Conservation (phyloP, 2,329 filamentous ascomycete species). For the Immersiporthe knoxdaviesiana region DNA sequence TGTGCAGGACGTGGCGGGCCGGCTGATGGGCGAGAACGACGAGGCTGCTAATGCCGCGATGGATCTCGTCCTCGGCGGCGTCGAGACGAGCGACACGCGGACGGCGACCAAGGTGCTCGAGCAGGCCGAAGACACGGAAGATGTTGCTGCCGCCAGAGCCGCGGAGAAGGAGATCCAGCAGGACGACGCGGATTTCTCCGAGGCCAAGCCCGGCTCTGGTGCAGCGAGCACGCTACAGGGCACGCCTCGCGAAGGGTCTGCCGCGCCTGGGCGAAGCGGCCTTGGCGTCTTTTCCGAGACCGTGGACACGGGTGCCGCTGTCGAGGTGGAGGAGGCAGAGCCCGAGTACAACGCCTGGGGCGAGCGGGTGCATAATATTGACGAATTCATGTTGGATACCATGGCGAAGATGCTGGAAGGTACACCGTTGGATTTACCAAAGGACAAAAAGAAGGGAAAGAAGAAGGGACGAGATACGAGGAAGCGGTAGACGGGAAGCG, state of each 20-base stretch:
- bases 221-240: conserved; percentile 55
- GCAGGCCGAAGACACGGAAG: conserved; percentile 89
- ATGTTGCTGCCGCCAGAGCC: conserved; percentile 82
- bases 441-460: conserved; percentile 66
- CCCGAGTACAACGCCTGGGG: conserved; percentile 64
- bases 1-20: conserved; percentile 70
- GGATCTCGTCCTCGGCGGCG: conserved; percentile 77
- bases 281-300: conserved; percentile 43
- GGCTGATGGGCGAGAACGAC: conserved; percentile 61
- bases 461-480: conserved; percentile 61
- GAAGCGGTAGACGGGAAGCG: conserved; percentile 45
- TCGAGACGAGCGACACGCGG: conserved; percentile 63
- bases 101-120: conserved; percentile 75
- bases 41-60: conserved; percentile 81
- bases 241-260: conserved; percentile 50
- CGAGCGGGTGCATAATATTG: conserved; percentile 62
- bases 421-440: conserved; percentile 64
- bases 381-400: conserved; percentile 74
- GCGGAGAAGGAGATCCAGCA: conserved; percentile 88
- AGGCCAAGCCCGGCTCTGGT: conserved; percentile 57
- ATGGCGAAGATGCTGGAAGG: conserved; percentile 67
- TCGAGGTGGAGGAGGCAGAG: conserved; percentile 43
- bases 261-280: conserved; percentile 40
- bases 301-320: conserved; percentile 37
- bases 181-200: conserved; percentile 83